These are phyloP conservation scores for Chloromonas sp. DNA, from an alignment of 163 green algal genomes.

Conservation along the genomic window DNA sequence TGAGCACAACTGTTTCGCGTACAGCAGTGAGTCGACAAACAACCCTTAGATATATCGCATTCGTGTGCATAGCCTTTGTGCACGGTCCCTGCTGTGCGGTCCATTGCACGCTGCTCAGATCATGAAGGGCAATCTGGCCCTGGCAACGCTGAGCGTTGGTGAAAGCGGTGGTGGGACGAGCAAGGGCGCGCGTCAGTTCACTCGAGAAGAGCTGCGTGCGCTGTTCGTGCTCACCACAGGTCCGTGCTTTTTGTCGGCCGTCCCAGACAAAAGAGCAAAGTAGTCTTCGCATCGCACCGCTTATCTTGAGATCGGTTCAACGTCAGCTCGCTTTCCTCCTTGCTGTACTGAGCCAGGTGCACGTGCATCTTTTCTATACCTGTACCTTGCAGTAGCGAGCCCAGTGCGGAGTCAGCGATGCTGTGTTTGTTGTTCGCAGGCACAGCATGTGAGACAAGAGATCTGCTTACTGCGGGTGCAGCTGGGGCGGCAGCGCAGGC, in stretches of 20 bases:
- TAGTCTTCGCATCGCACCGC: no score
- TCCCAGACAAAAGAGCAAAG: no score
- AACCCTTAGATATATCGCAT: not conserved
- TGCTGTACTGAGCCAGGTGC: no score
- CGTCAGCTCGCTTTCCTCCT: no score
- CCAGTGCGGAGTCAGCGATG: no score
- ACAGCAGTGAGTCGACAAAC: not conserved
- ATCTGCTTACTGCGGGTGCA: slow-evolving; percentile 24
- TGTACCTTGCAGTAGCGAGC: no score
- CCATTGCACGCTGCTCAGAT: slow-evolving; percentile 52
- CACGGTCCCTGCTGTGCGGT: not conserved
- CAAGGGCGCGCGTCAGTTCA: slow-evolving; percentile 37
- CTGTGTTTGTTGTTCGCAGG: no score
- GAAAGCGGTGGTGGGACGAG: not conserved
- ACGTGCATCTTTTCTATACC: no score
- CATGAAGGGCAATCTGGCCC: slow-evolving; percentile 35
- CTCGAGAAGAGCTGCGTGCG: slow-evolving; percentile 47
- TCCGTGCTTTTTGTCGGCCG: not conserved
- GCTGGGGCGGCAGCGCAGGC: not conserved
- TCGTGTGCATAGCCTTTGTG: not conserved
- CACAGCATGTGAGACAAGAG: slow-evolving; percentile 20
- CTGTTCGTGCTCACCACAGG: slow-evolving; percentile 45
- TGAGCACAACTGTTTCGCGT: not conserved
- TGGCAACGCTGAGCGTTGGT: slow-evolving; percentile 8
- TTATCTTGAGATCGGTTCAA: no score